phyloP scores from a whole-genome alignment of 2,329 filamentous ascomycete species.

The Aspergillus sergii region DNA sequence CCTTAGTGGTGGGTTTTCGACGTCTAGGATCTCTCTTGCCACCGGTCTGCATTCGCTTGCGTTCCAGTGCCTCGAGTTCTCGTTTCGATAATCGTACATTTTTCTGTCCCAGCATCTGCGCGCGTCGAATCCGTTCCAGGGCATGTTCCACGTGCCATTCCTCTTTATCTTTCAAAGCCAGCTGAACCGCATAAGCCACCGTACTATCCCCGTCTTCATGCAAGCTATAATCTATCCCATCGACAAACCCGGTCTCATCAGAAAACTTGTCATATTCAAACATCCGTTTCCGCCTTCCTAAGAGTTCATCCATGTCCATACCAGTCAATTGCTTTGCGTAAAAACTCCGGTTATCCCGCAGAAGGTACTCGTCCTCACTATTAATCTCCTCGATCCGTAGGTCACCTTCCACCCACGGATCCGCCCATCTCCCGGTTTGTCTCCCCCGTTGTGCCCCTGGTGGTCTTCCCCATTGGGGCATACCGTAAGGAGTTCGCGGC shows the following conservation, averaged over 20 bases:
- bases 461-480: conserved; percentile 99
- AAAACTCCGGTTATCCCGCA: conserved; percentile 24
- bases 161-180: conserved; percentile 67
- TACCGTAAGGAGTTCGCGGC: conserved; percentile 93
- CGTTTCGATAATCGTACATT: conserved; percentile 79
- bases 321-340: conserved; percentile 38
- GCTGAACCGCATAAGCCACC: conserved; percentile 51
- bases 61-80: conserved; percentile 79
- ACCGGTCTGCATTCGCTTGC: conserved; percentile 61
- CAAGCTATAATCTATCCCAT: conserved; percentile 55
- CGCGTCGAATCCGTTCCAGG: conserved; percentile 75
- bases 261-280: conserved; percentile 51
- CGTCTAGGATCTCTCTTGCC: conserved; percentile 22
- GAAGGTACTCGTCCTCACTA: conserved; percentile 40
- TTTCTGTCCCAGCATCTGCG: conserved; percentile 72
- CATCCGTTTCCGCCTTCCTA: conserved; percentile 39
- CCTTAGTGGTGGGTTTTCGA: background rate
- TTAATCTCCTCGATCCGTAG: conserved; percentile 44
- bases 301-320: conserved; percentile 31
- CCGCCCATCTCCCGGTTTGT: conserved; percentile 59
- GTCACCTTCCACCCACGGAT: conserved; percentile 54
- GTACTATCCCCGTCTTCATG: conserved; percentile 55
- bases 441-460: conserved; percentile 76
- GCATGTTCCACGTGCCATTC: conserved; percentile 77
- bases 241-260: conserved; percentile 45